Evolutionary conservation across 257 asterid species (phyloP).

Genomic region (Rhazya stricta): DNA sequence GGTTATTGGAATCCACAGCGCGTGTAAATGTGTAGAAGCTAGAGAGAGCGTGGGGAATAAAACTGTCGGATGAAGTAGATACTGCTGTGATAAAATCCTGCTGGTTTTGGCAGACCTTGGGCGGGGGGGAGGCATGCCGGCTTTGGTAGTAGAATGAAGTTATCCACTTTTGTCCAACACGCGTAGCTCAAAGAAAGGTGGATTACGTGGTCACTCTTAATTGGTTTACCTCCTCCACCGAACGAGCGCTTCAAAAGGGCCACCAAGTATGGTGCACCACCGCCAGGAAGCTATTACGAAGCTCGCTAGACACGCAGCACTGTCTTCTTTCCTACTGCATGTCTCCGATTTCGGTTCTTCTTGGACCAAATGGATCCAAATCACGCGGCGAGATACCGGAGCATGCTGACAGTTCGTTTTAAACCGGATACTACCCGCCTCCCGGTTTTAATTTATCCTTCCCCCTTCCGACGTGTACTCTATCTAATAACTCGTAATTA

Average conservation of each 20-base stretch:
- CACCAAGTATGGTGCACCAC: conserved; percentile 6
- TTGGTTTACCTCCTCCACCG: conserved; percentile 13
- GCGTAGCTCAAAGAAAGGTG: not conserved
- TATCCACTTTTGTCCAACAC: conserved; percentile 16
- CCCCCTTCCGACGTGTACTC: not conserved
- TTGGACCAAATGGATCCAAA: conserved; percentile 1
- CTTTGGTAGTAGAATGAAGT: not conserved
- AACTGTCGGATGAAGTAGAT: conserved; percentile 10
- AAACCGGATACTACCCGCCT: not conserved
- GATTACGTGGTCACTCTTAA: not conserved
- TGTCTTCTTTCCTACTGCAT: no score
- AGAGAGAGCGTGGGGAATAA: not conserved
- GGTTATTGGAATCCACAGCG: not conserved
- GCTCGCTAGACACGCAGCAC: not conserved
- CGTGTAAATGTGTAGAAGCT: not conserved
- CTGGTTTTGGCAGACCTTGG: conserved; percentile 22
- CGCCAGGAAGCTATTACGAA: conserved; percentile 10
- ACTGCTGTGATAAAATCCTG: conserved; percentile 5
- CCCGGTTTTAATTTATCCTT: not conserved
- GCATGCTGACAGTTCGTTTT: not conserved
- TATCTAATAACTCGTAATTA: no score
- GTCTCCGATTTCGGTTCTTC: no score
- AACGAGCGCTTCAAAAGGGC: conserved; percentile 4
- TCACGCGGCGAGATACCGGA: not conserved
- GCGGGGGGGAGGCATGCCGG: conserved; percentile 12